Evolutionary conservation across 2,329 filamentous ascomycete genomes (phyloP).

Genomic region (Beauveria sp.): DNA sequence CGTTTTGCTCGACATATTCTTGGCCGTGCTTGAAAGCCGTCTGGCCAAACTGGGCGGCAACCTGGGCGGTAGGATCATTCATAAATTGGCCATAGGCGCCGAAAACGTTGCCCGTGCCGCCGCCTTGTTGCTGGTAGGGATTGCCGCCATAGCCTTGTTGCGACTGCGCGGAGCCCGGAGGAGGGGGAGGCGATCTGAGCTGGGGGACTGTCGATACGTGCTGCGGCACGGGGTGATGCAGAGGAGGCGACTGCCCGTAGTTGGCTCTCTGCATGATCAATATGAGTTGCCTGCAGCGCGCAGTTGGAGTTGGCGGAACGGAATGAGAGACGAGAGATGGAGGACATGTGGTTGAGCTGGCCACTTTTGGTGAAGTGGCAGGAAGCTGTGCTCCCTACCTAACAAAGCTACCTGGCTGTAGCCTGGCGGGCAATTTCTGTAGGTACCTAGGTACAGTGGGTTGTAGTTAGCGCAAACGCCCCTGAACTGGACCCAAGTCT

Average conservation of each 20-base stretch:
- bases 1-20: conserved; percentile 92
- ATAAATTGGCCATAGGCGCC: conserved; percentile 86
- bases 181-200: conserved; percentile 86
- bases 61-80: conserved; percentile 88
- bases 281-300: neutral
- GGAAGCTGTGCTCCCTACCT: neutral
- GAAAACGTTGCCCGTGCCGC: conserved; percentile 45
- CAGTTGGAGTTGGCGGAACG: conserved; percentile 5
- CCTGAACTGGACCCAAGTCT: too few relatives aligned
- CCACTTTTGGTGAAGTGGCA: neutral
- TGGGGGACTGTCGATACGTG: conserved; percentile 98
- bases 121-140: conserved; percentile 62
- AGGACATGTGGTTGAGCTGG: conserved; percentile 8
- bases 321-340: neutral
- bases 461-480: too few relatives aligned
- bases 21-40: conserved; percentile 85
- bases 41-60: conserved; percentile 90
- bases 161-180: conserved; percentile 61
- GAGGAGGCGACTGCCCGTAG: conserved; percentile 82
- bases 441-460: too few relatives aligned
- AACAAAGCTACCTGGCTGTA: neutral
- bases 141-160: conserved; percentile 60
- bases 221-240: conserved; percentile 95
- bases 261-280: conserved; percentile 75
- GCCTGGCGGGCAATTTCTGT: too few relatives aligned